These are phyloP conservation scores for Hypoxylon subgilvum DNA, from an alignment of 495 filamentous ascomycete genomes.

Conservation along the genomic window DNA sequence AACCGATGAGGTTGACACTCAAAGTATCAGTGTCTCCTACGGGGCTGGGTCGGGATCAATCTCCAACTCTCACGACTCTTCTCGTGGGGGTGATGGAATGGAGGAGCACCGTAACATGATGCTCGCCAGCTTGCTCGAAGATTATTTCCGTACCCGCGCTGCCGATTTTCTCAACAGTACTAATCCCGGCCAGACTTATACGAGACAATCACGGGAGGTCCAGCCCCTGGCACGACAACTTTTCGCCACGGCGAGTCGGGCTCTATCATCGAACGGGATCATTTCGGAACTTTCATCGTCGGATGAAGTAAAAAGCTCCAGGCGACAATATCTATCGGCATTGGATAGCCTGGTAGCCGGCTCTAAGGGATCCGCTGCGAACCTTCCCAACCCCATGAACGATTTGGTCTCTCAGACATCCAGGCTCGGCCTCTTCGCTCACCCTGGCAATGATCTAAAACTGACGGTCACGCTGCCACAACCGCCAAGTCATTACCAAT, in stretches of 20 bases:
- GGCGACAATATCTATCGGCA: conserved; percentile 35
- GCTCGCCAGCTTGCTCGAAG: conserved; percentile 42
- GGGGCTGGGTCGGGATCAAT: conserved; percentile 15
- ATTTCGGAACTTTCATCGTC: conserved; percentile 27
- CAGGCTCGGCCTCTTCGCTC: conserved; percentile 26
- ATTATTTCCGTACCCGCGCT: conserved; percentile 39
- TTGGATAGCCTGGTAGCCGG: conserved; percentile 33
- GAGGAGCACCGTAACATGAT: conserved; percentile 44
- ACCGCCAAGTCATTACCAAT: conserved; percentile 35
- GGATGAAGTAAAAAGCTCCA: conserved; percentile 11
- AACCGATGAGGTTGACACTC: conserved; percentile 18
- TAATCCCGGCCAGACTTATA: conserved; percentile 33
- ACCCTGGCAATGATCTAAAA: conserved; percentile 29
- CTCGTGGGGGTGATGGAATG: conserved; percentile 10
- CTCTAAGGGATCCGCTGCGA: conserved; percentile 15
- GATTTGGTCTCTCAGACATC: conserved; percentile 31
- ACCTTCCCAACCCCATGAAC: conserved; percentile 25
- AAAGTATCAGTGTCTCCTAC: conserved; percentile 24
- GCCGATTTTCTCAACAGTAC: conserved; percentile 37
- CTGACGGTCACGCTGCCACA: conserved; percentile 17
- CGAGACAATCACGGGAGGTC: conserved; percentile 38
- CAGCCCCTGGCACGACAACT: conserved; percentile 31
- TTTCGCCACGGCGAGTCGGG: conserved; percentile 28
- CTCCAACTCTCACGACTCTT: conserved; percentile 10
- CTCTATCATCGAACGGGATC: conserved; percentile 34